Evolutionary conservation across 768 basidiomycete species (phyloP), one percentile per base, ranked within the genome.

Genomic region (Termitomyces sp.): DNA sequence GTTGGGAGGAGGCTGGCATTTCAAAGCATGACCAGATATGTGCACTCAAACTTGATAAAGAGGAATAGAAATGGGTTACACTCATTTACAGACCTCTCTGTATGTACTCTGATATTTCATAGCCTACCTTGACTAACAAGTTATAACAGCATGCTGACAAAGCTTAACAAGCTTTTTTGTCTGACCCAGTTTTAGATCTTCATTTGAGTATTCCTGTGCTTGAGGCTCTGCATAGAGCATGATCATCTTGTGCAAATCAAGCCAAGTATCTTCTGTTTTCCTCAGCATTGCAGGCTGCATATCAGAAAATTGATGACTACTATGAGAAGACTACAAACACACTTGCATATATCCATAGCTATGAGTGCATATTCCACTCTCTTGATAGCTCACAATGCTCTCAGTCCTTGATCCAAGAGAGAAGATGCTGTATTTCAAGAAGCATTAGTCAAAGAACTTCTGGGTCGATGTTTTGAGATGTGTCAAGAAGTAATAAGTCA

Each of bases 391-490:
- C 28, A 28, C 28, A 3, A 28, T 28, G 28, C 28, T 28, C 28
- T 28, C 28, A 28, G n/a, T n/a, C n/a, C n/a, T n/a, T 4, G 34
- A 71, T 49, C 68, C 66, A 16, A 42, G 42, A 30, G 52, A 59
- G 35, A 71, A 68, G 44, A 47, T 58, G 25, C 32, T 4, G 9
- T 60, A 70, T 34, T 65, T 72, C 50, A 60, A 66, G 45, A 66
- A 63, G 45, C 54, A 69, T 49, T 73, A 68, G 68, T 35, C 57
- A 7, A 55, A 45, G 7, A 45, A 62, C 0, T 61, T 68, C 5
- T 60, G 64, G 16, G 19, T 19, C 7, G 57, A 54, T 0, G 62
- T 63, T 14, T 54, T 62, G 6, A 43, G 59, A 30, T 66, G 25
- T 34, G 42, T 46, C 19, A 59, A 62, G 32, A 56, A 41, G 6